A percentile compares a stretch with the other conserved stretches of the same genome.
Evolutionary conservation across 768 basidiomycete genomes (phyloP).

Genomic region (Serendipita sp.): DNA sequence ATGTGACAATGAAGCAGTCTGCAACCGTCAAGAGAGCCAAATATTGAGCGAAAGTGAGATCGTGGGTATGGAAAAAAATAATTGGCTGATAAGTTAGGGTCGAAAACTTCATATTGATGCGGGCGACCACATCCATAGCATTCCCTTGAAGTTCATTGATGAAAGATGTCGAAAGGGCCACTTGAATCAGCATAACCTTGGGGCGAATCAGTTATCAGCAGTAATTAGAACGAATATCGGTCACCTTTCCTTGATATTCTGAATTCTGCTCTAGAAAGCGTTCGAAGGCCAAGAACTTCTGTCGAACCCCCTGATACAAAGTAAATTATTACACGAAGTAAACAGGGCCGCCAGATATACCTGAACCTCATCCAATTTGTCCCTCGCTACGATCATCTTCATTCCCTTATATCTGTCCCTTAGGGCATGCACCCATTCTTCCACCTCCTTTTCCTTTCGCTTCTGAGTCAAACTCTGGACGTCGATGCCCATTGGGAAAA

Average conservation of each 20-base stretch:
- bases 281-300: slow-evolving; percentile 75
- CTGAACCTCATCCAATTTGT: slow-evolving; percentile 79
- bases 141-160: slow-evolving; percentile 57
- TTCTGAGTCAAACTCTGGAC: slow-evolving; percentile 48
- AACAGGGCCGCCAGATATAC: slow-evolving; percentile 14
- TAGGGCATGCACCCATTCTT: slow-evolving; percentile 67
- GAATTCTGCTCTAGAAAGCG: slow-evolving; percentile 61
- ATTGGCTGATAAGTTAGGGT: slow-evolving; percentile 77
- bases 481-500: slow-evolving; percentile 86
- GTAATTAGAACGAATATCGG: neutral
- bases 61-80: slow-evolving; percentile 71
- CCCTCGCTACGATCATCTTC: slow-evolving; percentile 74
- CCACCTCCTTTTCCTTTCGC: slow-evolving; percentile 57
- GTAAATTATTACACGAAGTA: neutral
- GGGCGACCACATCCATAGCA: slow-evolving; percentile 58
- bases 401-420: slow-evolving; percentile 68
- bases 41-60: slow-evolving; percentile 74
- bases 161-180: slow-evolving; percentile 69
- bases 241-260: slow-evolving; percentile 61
- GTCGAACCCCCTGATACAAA: slow-evolving; percentile 42
- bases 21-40: slow-evolving; percentile 65
- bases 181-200: slow-evolving; percentile 69
- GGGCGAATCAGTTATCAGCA: neutral
- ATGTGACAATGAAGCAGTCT: slow-evolving; percentile 63
- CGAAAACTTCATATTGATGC: slow-evolving; percentile 70